phyloP scores from a whole-genome alignment of 441 rosid species.

The Brassica balearica region DNA sequence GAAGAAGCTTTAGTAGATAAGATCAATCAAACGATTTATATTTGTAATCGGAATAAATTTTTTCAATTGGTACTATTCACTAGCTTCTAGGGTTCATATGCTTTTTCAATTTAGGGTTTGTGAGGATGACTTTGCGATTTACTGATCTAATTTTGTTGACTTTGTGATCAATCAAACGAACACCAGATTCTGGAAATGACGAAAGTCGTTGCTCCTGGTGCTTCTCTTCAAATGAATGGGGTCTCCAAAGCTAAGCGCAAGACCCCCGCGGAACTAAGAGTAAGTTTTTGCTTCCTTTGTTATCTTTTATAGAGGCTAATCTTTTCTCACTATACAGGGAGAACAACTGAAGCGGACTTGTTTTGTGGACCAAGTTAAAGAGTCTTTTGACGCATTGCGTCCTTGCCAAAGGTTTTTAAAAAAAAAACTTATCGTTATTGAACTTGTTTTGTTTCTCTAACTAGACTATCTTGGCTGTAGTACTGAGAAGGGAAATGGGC shows the following conservation, averaged over 20 bases:
- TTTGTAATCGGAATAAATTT: too few relatives aligned
- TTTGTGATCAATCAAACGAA: constrained; percentile 30
- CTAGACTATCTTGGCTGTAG: constrained; percentile 34
- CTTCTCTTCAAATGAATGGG: constrained; percentile 58
- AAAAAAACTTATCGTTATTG: neutral
- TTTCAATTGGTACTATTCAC: neutral
- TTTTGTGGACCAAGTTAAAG: constrained; percentile 58
- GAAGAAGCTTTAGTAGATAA: neutral
- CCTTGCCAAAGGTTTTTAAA: constrained; percentile 53
- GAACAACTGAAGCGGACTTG: constrained; percentile 78
- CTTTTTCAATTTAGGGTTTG: neutral
- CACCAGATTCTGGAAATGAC: constrained; percentile 52
- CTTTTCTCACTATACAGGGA: constrained; percentile 56
- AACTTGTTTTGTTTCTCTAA: constrained; percentile 28
- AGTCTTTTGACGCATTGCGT: constrained; percentile 53
- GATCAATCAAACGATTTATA: neutral
- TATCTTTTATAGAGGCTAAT: constrained; percentile 7
- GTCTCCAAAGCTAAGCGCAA: constrained; percentile 60
- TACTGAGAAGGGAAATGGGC: constrained; percentile 51
- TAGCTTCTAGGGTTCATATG: constrained; percentile 19
- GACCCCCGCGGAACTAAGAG: constrained; percentile 83
- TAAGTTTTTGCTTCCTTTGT: constrained; percentile 39
- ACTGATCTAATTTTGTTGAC: constrained; percentile 1
- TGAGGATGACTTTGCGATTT: neutral
- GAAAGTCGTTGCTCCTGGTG: constrained; percentile 68